Evolutionary conservation across 2,329 filamentous ascomycete genomes (phyloP), one percentile per base, ranked within the genome.

Genomic region (Aspergillus thermomutatus): DNA sequence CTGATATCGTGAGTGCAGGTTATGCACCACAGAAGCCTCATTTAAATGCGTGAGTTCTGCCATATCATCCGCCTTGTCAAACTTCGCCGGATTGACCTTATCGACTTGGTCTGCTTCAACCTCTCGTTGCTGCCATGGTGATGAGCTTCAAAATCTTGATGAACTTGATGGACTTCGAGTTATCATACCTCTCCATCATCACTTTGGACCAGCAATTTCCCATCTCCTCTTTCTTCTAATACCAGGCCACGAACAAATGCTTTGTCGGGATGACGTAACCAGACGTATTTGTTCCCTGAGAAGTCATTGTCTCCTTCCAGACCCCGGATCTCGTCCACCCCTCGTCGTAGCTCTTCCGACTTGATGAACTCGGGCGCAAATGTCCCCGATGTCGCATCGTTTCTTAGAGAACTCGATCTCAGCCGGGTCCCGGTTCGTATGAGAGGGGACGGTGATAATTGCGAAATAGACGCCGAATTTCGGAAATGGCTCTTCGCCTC

Each of bases 61-160:
- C 94, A 99, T 99, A 75, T 99, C 95, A 78, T 95, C 92, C 62
- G 93, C 93, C 77, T 97, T 99, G 83, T 99, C 94, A 78, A 99
- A 99, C 74, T 99, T 99, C 69, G 93, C 93, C 49, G 94, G 94
- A 76, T 99, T 99, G 79, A 99, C 95, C 77, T 97, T 97, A 81
- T 99, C 95, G 64, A 97, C 92, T 66, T 87, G 89, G 67, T 97
- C 92, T 52, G 84, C 78, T 64, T 93, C 88, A 51, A 94, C 88
- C 70, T 96, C 90, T 64, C 91, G 88, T 85, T 96, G 91, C 87
- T 94, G 57, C 50, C 54, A 47, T 25, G 50, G 40, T 19, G 47
- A 63, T 74, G 40, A 74, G 68, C 53, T 17, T 25, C 9, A 14
- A 7, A 49, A 48, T 25, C 10, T 17, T 19, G 23, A 26, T n/a